Evolutionary conservation across 129 eudicot species (phyloP).

Genomic region (Chrysanthemum lavandulifolium): DNA sequence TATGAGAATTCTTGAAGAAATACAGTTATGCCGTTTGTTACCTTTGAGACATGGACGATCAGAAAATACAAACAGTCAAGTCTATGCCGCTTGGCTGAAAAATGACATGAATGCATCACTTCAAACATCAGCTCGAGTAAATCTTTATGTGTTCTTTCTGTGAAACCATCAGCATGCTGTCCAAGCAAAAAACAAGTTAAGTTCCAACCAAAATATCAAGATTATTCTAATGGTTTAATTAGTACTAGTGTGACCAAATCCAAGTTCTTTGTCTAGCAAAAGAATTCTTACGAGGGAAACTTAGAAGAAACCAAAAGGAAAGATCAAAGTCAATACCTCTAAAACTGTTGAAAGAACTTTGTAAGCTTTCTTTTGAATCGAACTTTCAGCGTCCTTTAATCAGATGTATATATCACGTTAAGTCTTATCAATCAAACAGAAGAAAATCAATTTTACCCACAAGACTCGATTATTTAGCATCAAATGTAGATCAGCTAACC

Average conservation of each 20-base stretch:
- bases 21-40: constrained; percentile 6
- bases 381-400: too few species aligned
- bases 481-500: too few species aligned
- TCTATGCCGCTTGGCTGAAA: constrained; percentile 83
- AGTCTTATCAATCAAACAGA: too few species aligned
- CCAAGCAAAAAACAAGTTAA: too few species aligned
- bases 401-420: too few species aligned
- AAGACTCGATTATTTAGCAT: too few species aligned
- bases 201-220: too few species aligned
- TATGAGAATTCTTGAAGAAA: not conserved
- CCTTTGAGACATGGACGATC: too few species aligned
- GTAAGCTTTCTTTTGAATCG: constrained; percentile 39
- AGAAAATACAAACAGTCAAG: constrained; percentile 80
- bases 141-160: constrained; percentile 57
- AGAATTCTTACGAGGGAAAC: not conserved
- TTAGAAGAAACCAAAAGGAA: not conserved
- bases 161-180: too few species aligned
- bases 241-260: constrained; percentile 34
- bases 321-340: not conserved
- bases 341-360: constrained; percentile 57
- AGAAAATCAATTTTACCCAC: too few species aligned
- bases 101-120: constrained; percentile 63
- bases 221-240: too few species aligned
- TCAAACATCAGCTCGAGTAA: constrained; percentile 78
- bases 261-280: not conserved